Conservation (phyloP, 495 filamentous ascomycete species). For the Usnea hakonensis region DNA sequence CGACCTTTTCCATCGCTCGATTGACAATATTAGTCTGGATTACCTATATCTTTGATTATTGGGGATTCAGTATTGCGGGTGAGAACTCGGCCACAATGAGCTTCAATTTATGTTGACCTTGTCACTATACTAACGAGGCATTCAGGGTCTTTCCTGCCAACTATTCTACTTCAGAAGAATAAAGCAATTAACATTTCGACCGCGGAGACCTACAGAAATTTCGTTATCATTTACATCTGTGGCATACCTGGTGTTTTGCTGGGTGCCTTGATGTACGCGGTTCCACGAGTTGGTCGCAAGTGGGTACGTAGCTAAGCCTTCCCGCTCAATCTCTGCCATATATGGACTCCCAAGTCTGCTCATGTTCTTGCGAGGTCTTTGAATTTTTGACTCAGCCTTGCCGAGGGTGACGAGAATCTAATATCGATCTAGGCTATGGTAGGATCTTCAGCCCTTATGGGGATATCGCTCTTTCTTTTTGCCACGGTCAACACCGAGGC, state of each 20-base stretch:
- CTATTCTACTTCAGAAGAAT: slow-evolving; percentile 36
- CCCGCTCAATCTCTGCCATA: too few relatives aligned
- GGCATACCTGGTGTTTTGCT: slow-evolving; percentile 38
- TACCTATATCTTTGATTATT: slow-evolving; percentile 37
- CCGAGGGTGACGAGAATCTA: background rate
- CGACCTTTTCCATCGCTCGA: slow-evolving; percentile 28
- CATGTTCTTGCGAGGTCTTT: too few relatives aligned
- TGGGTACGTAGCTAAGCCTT: slow-evolving; percentile 9
- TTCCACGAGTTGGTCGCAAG: slow-evolving; percentile 37
- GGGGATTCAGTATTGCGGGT: slow-evolving; percentile 40
- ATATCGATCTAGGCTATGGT: slow-evolving; percentile 31
- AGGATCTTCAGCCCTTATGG: slow-evolving; percentile 40
- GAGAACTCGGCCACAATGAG: slow-evolving; percentile 2
- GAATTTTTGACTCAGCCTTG: background rate
- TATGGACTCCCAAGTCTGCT: too few relatives aligned
- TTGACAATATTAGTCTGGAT: slow-evolving; percentile 38
- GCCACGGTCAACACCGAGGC: slow-evolving; percentile 35
- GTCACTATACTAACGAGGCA: background rate
- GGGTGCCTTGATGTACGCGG: slow-evolving; percentile 33
- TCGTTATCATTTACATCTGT: slow-evolving; percentile 39
- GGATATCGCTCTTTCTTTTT: slow-evolving; percentile 38
- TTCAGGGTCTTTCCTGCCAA: slow-evolving; percentile 36
- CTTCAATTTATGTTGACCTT: background rate
- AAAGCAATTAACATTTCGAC: slow-evolving; percentile 27
- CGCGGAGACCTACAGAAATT: slow-evolving; percentile 35